Base-by-base conservation (phyloP, 345 rosid genomes). In the Microthlaspi erraticum region DNA sequence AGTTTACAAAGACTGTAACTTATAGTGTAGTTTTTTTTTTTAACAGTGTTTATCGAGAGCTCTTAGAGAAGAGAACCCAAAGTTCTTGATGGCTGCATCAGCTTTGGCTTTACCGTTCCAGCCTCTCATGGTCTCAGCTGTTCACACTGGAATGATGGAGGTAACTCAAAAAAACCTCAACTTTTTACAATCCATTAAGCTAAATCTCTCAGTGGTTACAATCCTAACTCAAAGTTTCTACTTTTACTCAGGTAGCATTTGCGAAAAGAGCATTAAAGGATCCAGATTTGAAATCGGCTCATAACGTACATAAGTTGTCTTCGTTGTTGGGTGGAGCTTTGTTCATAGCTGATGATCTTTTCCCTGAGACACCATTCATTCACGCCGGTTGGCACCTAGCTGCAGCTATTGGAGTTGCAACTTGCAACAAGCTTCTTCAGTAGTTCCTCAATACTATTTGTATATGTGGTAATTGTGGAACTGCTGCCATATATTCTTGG, bases 351-450 rank as follows among this genome's bases (percentile, higher is more conserved):
- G 99, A 94, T 48, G 99, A 94, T 64, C 56, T 88, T 9, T 89
- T 87, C 64, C 89, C 96, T 0, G 34, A 19, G 14, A 88, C 95
- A 19, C 96, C 99, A 59, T 94, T 78, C 78, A 78, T 94, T 68
- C 99, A 94, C 66, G 97, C 99, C 26, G 98, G 87, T 37, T 94
- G 97, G 99, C 99, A 94, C 80, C 95, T 94, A 0, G 93, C 99
- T 1, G 99, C 99, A 7, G 99, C 99, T 62, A 78, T 94, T 66
- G 94, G 97, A 8, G 90, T 89, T 2, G 83, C 93, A 31, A 94
- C 95, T 5, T 94, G 99, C 60, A 85, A 94, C 81, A 89, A 88
- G 83, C 99, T 94, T 83, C 90, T 94, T 18, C 81, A 87, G 78
- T 93, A 89, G 75, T 33, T 31, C 78, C 55, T 23, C 34, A 43